Conservation (phyloP, 305 asterid genomes). For the Fraxinus ornus region DNA sequence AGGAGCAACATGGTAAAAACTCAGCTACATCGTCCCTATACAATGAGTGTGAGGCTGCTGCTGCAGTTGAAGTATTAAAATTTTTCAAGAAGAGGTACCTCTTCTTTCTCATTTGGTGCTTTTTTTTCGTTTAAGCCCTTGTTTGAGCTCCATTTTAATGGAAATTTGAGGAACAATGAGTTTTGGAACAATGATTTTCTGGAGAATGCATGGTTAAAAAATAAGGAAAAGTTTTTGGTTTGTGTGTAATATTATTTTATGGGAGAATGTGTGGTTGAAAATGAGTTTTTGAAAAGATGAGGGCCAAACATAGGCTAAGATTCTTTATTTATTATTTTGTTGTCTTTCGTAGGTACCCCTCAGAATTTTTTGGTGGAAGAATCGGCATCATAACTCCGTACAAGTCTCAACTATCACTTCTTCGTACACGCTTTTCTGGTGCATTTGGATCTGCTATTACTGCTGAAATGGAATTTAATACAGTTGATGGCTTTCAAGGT, state of each 20-base stretch:
- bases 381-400: constrained; percentile 94
- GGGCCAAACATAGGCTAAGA: neutral
- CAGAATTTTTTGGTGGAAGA: constrained; percentile 78
- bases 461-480: constrained; percentile 86
- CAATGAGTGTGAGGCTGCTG: constrained; percentile 92
- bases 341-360: constrained; percentile 60
- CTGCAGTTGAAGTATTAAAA: constrained; percentile 84
- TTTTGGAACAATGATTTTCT: neutral
- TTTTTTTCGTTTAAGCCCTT: constrained; percentile 7
- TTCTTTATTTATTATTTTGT: constrained; percentile 23
- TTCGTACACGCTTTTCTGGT: constrained; percentile 75
- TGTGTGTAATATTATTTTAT: no score
- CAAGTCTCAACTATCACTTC: constrained; percentile 72
- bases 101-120: constrained; percentile 18
- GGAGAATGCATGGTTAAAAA: neutral
- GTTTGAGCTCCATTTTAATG: neutral
- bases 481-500: constrained; percentile 99
- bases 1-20: constrained; percentile 81
- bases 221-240: neutral
- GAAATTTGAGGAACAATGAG: neutral
- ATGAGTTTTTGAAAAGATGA: neutral
- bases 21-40: constrained; percentile 69
- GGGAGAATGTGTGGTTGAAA: neutral
- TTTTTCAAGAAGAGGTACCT: constrained; percentile 70
- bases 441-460: constrained; percentile 83